Percentiles rank a stretch among this genome's conserved stretches.
Conservation (phyloP, 1,139 yeast species). For the Candida glucosophila region DNA sequence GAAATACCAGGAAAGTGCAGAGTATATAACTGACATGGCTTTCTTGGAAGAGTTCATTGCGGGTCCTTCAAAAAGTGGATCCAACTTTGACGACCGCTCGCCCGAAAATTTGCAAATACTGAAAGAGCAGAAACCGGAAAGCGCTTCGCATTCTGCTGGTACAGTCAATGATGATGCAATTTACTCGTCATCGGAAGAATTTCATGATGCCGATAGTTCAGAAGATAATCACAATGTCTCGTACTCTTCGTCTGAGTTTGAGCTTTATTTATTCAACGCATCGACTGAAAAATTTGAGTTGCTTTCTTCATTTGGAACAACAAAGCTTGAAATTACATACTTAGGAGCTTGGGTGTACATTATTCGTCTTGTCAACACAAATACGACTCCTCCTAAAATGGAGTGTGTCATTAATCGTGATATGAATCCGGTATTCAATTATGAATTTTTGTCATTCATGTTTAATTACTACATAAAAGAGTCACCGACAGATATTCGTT, state of each 20-base stretch:
- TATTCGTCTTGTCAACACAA: constrained; percentile 32
- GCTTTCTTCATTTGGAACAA: background rate
- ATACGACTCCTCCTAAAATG: constrained; percentile 15
- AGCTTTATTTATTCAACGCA: constrained; percentile 51
- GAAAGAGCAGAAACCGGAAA: too few species aligned
- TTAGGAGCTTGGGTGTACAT: constrained; percentile 45
- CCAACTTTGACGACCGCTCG: too few species aligned
- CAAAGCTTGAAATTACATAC: constrained; percentile 29
- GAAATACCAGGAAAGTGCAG: constrained; percentile 54
- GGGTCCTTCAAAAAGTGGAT: too few species aligned
- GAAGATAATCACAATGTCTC: constrained; percentile 1
- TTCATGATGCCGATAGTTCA: background rate
- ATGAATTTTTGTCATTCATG: constrained; percentile 48
- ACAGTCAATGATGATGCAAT: too few species aligned
- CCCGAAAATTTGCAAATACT: too few species aligned
- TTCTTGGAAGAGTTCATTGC: constrained; percentile 56
- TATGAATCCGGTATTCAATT: constrained; percentile 61
- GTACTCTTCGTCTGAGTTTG: constrained; percentile 10
- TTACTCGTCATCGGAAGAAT: too few species aligned
- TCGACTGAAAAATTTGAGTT: constrained; percentile 37
- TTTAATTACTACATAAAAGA: constrained; percentile 45
- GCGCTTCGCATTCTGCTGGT: too few species aligned
- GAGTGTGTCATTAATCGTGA: constrained; percentile 38
- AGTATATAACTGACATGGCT: constrained; percentile 27
- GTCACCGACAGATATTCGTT: constrained; percentile 15